Evolutionary conservation across 441 rosid species (phyloP).

Genomic region (Flueggea neowawraea): DNA sequence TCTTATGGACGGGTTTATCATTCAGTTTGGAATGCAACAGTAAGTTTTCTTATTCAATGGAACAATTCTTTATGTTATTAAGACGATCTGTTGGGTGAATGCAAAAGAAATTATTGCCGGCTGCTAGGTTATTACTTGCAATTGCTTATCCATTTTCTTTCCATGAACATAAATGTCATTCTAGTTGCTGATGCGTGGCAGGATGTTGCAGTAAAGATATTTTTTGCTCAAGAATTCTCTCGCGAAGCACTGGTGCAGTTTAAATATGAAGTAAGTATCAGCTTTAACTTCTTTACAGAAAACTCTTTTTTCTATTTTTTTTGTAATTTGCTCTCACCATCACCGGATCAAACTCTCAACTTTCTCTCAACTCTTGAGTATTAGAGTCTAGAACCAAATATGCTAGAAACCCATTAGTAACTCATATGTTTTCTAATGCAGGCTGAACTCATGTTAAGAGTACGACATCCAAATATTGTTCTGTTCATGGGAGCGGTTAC

Average conservation of each 20-base stretch:
- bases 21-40: conserved; percentile 96
- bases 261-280: conserved; percentile 70
- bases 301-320: too few relatives aligned
- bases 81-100: conserved; percentile 3
- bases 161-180: conserved; percentile 2
- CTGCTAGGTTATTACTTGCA: too few relatives aligned
- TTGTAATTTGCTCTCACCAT: too few relatives aligned
- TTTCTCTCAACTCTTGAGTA: too few relatives aligned
- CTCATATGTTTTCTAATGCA: too few relatives aligned
- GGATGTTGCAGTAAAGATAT: conserved; percentile 99
- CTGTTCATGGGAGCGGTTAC: conserved; percentile 99
- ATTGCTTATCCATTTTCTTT: too few relatives aligned
- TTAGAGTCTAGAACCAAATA: too few relatives aligned
- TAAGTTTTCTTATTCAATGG: conserved; percentile 42
- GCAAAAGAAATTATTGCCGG: neutral
- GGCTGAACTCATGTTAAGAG: conserved; percentile 95
- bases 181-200: conserved; percentile 32
- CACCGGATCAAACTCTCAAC: too few relatives aligned
- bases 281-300: conserved; percentile 16
- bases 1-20: conserved; percentile 97
- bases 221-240: conserved; percentile 89
- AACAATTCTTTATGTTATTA: too few relatives aligned
- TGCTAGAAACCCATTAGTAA: too few relatives aligned
- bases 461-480: conserved; percentile 98
- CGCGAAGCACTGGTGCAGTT: conserved; percentile 92